Conservation (phyloP, 2,329 filamentous ascomycete species). For the Metarhizium robertsii region DNA sequence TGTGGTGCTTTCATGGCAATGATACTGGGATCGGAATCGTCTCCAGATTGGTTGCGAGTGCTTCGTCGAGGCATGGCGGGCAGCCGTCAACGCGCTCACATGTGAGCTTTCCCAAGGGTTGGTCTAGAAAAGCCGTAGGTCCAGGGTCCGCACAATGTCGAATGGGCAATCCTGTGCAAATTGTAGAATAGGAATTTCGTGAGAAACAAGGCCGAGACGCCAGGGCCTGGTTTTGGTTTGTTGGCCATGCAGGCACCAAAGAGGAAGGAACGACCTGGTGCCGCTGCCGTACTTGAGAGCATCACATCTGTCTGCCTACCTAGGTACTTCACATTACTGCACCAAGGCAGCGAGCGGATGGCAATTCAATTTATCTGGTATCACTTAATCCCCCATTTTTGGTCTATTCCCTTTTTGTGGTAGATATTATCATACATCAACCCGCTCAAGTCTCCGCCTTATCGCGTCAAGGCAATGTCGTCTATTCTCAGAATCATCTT, state of each 20-base stretch:
- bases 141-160: neutral
- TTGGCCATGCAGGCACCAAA: neutral
- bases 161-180: neutral
- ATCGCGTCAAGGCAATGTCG: conserved; percentile 56
- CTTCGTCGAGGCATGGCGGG: conserved; percentile 9
- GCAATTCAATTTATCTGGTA: conserved; percentile 1
- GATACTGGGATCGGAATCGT: conserved; percentile 13
- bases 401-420: conserved; percentile 8
- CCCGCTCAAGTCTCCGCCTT: conserved; percentile 22
- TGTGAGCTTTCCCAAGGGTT: neutral
- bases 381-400: conserved; percentile 9
- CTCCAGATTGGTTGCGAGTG: conserved; percentile 9
- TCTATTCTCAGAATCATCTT: conserved; percentile 78
- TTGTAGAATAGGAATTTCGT: neutral
- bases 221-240: neutral
- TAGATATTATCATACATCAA: conserved; percentile 28
- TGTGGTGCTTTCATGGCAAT: conserved; percentile 17
- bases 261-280: neutral
- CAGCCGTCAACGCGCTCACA: neutral
- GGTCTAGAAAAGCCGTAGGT: neutral
- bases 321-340: neutral
- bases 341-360: neutral
- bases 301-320: neutral
- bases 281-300: neutral
- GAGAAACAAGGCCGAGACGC: neutral